These are phyloP conservation scores for Neurospora sp. DNA, from an alignment of 495 filamentous ascomycete species.

Conservation along the genomic window DNA sequence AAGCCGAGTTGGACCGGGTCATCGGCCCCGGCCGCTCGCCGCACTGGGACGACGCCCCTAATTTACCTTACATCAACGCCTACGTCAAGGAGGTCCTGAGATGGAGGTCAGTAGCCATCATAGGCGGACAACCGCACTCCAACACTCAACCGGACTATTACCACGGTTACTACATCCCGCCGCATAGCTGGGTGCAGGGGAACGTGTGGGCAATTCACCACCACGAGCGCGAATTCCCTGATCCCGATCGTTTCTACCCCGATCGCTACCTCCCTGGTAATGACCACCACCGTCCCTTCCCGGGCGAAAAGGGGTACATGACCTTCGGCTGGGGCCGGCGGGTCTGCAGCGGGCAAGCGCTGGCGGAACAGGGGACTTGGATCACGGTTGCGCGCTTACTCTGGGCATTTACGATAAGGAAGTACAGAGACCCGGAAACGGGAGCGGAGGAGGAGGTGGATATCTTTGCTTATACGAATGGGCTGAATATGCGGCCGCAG, in stretches of 20 bases:
- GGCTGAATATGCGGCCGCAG: conserved; percentile 45
- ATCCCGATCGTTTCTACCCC: conserved; percentile 48
- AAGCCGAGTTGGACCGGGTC: conserved; percentile 47
- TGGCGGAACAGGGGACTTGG: conserved; percentile 50
- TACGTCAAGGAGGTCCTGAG: conserved; percentile 55
- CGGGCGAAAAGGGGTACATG: conserved; percentile 51
- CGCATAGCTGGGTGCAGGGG: conserved; percentile 48
- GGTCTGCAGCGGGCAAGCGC: conserved; percentile 47
- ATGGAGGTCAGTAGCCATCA: conserved; percentile 53
- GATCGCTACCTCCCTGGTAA: conserved; percentile 38
- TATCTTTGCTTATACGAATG: conserved; percentile 45
- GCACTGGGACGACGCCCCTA: conserved; percentile 45
- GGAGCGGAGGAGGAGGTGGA: conserved; percentile 44
- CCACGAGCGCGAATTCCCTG: conserved; percentile 52
- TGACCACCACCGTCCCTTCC: conserved; percentile 43
- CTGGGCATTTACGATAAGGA: conserved; percentile 46
- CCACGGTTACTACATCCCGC: conserved; percentile 42
- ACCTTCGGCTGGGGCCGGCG: conserved; percentile 54
- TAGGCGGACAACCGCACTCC: conserved; percentile 54
- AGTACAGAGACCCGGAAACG: conserved; percentile 32
- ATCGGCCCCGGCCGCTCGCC: conserved; percentile 45
- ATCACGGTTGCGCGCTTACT: conserved; percentile 44
- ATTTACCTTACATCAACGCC: conserved; percentile 49
- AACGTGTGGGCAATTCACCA: conserved; percentile 59
- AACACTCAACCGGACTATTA: conserved; percentile 51